These are phyloP conservation scores for Scheffersomyces quercinus DNA, from an alignment of 1,139 yeast species.

Conservation along the genomic window DNA sequence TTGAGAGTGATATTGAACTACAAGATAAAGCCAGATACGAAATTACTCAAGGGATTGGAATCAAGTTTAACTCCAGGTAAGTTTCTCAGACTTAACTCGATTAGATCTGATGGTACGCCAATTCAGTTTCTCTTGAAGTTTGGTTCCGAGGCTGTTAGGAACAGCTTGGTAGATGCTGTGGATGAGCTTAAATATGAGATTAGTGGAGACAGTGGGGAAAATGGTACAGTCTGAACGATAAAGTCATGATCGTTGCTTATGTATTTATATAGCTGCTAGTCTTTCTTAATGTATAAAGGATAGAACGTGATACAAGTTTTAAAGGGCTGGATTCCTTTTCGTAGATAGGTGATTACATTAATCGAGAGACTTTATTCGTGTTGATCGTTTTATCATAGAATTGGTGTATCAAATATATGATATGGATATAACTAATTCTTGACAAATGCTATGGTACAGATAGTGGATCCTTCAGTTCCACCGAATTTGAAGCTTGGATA, in stretches of 20 bases:
- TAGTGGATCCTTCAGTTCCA: constrained; percentile 83
- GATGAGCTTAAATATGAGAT: constrained; percentile 32
- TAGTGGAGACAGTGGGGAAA: neutral
- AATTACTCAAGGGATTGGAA: constrained; percentile 75
- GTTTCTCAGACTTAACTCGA: constrained; percentile 65
- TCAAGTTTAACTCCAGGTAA: constrained; percentile 80
- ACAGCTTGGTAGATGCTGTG: constrained; percentile 56
- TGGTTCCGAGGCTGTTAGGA: constrained; percentile 61
- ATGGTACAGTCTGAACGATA: neutral
- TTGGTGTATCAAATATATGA: too few species aligned
- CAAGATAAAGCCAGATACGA: constrained; percentile 58
- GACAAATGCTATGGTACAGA: constrained; percentile 79
- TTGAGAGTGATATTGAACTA: constrained; percentile 80
- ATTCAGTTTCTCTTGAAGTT: constrained; percentile 82
- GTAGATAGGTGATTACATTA: too few species aligned
- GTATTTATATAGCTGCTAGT: too few species aligned
- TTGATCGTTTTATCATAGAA: too few species aligned
- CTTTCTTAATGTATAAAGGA: neutral
- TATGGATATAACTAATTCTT: too few species aligned
- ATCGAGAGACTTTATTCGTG: too few species aligned
- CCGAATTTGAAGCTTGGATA: constrained; percentile 89
- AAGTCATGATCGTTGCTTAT: too few species aligned
- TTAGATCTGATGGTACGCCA: constrained; percentile 58
- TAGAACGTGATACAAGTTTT: neutral
- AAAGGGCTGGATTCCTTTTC: too few species aligned